A percentile compares a stretch with the other conserved stretches of the same genome.
Conservation (phyloP, 1,284 basidiomycete species). For the Ceratobasidium sp. region DNA sequence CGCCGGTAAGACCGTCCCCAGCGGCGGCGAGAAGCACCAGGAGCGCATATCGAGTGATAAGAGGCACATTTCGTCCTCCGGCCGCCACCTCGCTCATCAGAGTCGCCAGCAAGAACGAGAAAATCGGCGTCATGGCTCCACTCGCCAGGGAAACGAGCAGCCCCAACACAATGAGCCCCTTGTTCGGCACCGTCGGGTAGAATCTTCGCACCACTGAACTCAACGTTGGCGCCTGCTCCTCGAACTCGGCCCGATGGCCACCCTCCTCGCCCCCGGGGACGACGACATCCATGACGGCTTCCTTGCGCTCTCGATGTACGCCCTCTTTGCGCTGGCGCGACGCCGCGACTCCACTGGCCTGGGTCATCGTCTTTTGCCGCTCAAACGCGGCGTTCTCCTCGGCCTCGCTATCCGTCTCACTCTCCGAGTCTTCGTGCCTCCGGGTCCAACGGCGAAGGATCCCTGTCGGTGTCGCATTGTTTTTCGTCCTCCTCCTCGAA, state of each 20-base stretch:
- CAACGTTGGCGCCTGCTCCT: conserved; percentile 55
- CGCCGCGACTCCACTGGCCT: conserved; percentile 56
- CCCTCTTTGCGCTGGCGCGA: conserved; percentile 19
- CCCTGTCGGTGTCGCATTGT: not conserved
- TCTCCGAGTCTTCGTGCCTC: conserved; percentile 29
- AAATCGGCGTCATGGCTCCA: conserved; percentile 88
- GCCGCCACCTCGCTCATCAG: conserved; percentile 83
- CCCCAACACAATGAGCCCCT: conserved; percentile 75
- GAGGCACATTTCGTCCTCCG: conserved; percentile 66
- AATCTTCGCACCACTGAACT: conserved; percentile 66
- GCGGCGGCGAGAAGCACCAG: conserved; percentile 73
- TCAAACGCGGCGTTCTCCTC: conserved; percentile 60
- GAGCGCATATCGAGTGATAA: conserved; percentile 74
- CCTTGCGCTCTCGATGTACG: conserved; percentile 20
- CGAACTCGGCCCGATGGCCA: conserved; percentile 13
- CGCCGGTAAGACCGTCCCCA: conserved; percentile 77
- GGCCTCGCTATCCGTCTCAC: conserved; percentile 49
- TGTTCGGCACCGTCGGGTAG: conserved; percentile 80
- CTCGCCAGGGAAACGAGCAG: conserved; percentile 72
- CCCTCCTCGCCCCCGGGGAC: conserved; percentile 49
- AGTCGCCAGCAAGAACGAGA: conserved; percentile 88
- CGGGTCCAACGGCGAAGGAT: conserved; percentile 11
- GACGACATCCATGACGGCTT: conserved; percentile 34
- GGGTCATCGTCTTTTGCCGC: conserved; percentile 59
- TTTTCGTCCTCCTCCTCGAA: conserved; percentile 1